Percentiles rank a stretch among this genome's conserved stretches.
These are phyloP conservation scores for Sporothrix dimorphospora DNA, from an alignment of 2,329 filamentous ascomycete species.

Conservation along the genomic window DNA sequence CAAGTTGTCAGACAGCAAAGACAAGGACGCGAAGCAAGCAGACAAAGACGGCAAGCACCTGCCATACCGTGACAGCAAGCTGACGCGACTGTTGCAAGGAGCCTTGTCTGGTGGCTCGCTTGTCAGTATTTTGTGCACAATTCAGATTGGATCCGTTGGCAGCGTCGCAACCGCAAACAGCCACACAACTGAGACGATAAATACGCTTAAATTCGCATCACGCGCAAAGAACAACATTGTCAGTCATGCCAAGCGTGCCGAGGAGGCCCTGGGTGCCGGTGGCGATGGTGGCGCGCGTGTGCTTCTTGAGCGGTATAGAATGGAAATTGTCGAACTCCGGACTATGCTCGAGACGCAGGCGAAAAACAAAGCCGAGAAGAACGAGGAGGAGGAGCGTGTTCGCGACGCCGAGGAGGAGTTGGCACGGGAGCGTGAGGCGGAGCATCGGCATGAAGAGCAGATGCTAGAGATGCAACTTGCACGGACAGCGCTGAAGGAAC, in stretches of 20 bases:
- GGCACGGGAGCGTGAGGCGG: constrained; percentile 75
- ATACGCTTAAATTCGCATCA: constrained; percentile 95
- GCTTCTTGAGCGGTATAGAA: constrained; percentile 86
- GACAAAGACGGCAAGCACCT: constrained; percentile 91
- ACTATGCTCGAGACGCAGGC: constrained; percentile 82
- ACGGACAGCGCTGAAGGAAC: constrained; percentile 91
- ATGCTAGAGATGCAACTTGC: constrained; percentile 98
- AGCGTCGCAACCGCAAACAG: constrained; percentile 71
- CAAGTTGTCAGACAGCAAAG: constrained; percentile 85
- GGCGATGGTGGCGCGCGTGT: constrained; percentile 87
- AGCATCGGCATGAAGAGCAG: constrained; percentile 90
- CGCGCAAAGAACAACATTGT: constrained; percentile 97
- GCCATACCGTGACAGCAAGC: constrained; percentile 95
- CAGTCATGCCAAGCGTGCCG: constrained; percentile 92
- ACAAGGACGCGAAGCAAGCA: constrained; percentile 70
- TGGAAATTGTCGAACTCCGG: constrained; percentile 85
- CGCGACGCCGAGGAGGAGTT: constrained; percentile 73
- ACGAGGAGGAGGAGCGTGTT: constrained; percentile 61
- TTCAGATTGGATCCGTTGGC: constrained; percentile 80
- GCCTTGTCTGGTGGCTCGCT: constrained; percentile 91
- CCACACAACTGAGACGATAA: constrained; percentile 86
- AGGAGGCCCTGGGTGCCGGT: constrained; percentile 79
- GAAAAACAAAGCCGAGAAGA: constrained; percentile 63
- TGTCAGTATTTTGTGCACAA: constrained; percentile 96
- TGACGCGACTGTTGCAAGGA: constrained; percentile 88